Conservation (phyloP, 1,139 yeast species). For the Scheffersomyces titani region DNA sequence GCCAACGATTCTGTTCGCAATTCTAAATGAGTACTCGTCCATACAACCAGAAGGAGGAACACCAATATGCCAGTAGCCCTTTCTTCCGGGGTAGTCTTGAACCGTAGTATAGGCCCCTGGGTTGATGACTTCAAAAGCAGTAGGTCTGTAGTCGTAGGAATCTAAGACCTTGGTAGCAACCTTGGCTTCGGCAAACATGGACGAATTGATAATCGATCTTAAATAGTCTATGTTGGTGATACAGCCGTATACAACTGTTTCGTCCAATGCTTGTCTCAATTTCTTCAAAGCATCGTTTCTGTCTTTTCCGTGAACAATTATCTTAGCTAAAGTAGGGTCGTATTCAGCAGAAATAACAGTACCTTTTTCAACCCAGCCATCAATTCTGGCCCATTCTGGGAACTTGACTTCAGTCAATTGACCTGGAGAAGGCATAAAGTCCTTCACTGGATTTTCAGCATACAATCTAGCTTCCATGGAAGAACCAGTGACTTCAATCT, state of each 20-base stretch:
- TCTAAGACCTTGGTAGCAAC: slow-evolving; percentile 89
- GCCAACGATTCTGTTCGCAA: slow-evolving; percentile 90
- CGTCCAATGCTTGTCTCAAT: slow-evolving; percentile 77
- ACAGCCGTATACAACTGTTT: slow-evolving; percentile 87
- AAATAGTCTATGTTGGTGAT: slow-evolving; percentile 88
- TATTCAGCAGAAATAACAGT: slow-evolving; percentile 89
- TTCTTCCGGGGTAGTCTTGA: slow-evolving; percentile 95
- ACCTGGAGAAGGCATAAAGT: slow-evolving; percentile 95
- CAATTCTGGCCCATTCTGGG: slow-evolving; percentile 90
- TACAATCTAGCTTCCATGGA: slow-evolving; percentile 96
- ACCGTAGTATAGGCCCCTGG: slow-evolving; percentile 97
- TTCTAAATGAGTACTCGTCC: slow-evolving; percentile 88
- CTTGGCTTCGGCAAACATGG: slow-evolving; percentile 79
- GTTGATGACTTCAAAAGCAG: slow-evolving; percentile 76
- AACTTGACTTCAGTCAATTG: slow-evolving; percentile 81
- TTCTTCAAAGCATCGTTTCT: slow-evolving; percentile 80
- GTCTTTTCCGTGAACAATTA: slow-evolving; percentile 89
- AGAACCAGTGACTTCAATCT: slow-evolving; percentile 71
- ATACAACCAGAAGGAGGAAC: slow-evolving; percentile 99
- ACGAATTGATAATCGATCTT: slow-evolving; percentile 78
- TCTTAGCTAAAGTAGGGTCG: slow-evolving; percentile 95
- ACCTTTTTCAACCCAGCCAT: slow-evolving; percentile 91
- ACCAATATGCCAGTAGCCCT: slow-evolving; percentile 84
- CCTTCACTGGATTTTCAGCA: slow-evolving; percentile 96
- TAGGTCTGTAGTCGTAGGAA: slow-evolving; percentile 74